Base-by-base conservation (phyloP, 768 basidiomycete genomes). In the Phaeotremella skinneri region DNA sequence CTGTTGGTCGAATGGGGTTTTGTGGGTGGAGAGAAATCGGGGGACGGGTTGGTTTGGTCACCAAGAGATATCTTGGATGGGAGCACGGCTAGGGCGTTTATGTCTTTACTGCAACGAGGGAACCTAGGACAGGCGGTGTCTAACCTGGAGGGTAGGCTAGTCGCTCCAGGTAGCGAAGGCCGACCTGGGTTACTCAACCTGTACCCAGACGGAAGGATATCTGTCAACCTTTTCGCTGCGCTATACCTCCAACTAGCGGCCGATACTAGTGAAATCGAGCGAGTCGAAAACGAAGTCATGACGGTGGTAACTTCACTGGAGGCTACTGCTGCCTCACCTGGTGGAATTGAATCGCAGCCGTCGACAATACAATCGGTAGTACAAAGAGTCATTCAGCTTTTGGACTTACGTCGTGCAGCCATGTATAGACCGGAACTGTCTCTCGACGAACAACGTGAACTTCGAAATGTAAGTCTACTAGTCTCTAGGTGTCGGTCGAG, bases 1-100 rank as follows among this genome's bases (percentile, higher is more conserved):
- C 50, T 64, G 39, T 43, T 67, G 34, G 56, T 56, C 17, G 69
- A 70, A 53, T 70, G 66, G 63, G 69, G 69, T 3, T 70, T 70
- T 43, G 55, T 70, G 6, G 52, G 53, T 7, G 59, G 52, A 17
- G 58, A 63, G 34, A 55, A 51, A 31, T 26, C 54, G 4, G 62
- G 62, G 13, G 54, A 59, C 17, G 62, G 62, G 17, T 26, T 63
- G 21, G 34, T 39, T 2, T 63, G 62, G 62, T 45, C 43, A 13
- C 43, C 43, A 45, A 45, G 43, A 23, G 43, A 45, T 13, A 14
- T 45, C 7, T 20, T 45, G 20, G 43, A 45, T 45, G 6, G 9
- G 17, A 7, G 9, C 9, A 37, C 34, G 17, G 34, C 34, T 37
- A 37, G 34, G 34, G 17, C 17, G 9, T 37, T 37, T 17, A 37